Evolutionary conservation across 2,329 filamentous ascomycete genomes (phyloP).

Genomic region (Neoascochyta sp.): DNA sequence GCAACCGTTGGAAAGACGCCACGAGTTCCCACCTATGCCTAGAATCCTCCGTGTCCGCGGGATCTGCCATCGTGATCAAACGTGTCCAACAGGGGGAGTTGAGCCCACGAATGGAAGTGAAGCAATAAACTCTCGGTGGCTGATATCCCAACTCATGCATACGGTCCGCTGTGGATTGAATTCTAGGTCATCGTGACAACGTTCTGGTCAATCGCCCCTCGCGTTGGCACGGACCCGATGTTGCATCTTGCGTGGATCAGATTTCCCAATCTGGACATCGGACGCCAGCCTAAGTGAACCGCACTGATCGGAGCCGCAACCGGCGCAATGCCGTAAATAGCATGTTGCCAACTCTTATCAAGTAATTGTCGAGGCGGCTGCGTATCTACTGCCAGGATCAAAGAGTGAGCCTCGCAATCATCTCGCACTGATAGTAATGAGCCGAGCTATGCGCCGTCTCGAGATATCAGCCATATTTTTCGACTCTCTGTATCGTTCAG

Average conservation of each 20-base stretch:
- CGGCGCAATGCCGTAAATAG: too few species aligned
- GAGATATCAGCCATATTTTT: too few species aligned
- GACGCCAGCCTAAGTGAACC: constrained; percentile 16
- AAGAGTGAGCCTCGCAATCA: too few species aligned
- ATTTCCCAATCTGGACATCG: constrained; percentile 28
- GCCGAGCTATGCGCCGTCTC: too few species aligned
- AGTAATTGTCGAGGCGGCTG: too few species aligned
- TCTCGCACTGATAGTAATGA: too few species aligned
- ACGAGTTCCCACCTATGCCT: constrained; percentile 10
- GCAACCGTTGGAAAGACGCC: constrained; percentile 18
- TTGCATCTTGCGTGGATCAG: constrained; percentile 22
- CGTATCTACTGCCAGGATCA: too few species aligned
- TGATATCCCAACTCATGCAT: constrained; percentile 9
- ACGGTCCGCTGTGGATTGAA: constrained; percentile 11
- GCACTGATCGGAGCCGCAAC: too few species aligned
- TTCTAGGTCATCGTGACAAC: constrained; percentile 19
- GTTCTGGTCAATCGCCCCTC: constrained; percentile 25
- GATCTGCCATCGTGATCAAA: constrained; percentile 26
- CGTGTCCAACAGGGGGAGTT: constrained; percentile 6
- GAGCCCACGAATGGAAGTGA: too few species aligned
- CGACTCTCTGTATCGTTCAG: too few species aligned
- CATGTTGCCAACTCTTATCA: too few species aligned
- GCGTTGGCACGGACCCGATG: constrained; percentile 20
- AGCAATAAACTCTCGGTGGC: too few species aligned
- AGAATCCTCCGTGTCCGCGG: constrained; percentile 7